Base-by-base conservation (phyloP, 306 rosid genomes). In the Glycine soja region DNA sequence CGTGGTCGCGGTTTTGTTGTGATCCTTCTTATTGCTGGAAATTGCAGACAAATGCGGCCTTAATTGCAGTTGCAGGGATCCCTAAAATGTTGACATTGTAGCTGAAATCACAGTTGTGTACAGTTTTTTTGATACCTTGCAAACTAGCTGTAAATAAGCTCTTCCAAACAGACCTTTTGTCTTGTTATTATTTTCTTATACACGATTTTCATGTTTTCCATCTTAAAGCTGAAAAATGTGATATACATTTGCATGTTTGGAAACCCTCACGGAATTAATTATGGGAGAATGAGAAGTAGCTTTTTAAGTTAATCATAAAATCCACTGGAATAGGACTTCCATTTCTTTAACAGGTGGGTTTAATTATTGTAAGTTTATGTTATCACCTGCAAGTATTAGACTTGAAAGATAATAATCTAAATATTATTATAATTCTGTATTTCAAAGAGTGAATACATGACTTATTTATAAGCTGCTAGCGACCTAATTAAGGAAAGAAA, bases 341-440 rank as follows among this genome's bases (percentile, higher is more conserved):
- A 30, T 66, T 67, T 70, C 56, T 36, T 71, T 61, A 45, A 56
- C 53, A 62, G 19, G 15, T 13, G 71, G 45, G 59, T 59, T 80
- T 52, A 64, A 38, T 72, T 54, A 30, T 81, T 50, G 65, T 43
- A 65, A 48, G 40, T 59, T 54, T 16, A 13, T 24, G 18, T 34
- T 62, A 62, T 62, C 69, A 62, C 45, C 10, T 11, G 57, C 30
- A 72, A 42, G 19, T 24, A 24, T 24, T 24, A n/a, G n/a, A n/a
- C n/a, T n/a, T n/a, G n/a, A n/a, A n/a, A n/a, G n/a, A n/a, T n/a
- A n/a, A n/a, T n/a, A n/a, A n/a, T n/a, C n/a, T n/a, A n/a, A n/a
- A n/a, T n/a, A n/a, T n/a, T n/a, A n/a, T n/a, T n/a, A n/a, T n/a
- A n/a, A n/a, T n/a, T n/a, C n/a, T n/a, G n/a, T n/a, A n/a, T n/a